Percentiles rank a stretch among this genome's conserved stretches.
phyloP scores from a whole-genome alignment of 306 rosid species.

The Sphenostylis stenocarpa region DNA sequence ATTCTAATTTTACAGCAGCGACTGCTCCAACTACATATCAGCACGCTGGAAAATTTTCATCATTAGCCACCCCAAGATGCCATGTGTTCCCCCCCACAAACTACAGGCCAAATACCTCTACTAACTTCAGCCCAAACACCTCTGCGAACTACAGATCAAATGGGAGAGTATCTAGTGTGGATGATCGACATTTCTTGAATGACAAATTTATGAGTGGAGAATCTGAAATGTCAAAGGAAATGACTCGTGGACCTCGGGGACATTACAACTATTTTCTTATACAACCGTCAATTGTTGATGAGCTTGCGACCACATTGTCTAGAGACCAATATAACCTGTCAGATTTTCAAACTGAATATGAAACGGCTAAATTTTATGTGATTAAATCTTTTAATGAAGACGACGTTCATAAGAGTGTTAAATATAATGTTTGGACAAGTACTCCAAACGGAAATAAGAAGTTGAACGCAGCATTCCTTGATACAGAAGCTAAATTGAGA shows the following conservation, averaged over 20 bases:
- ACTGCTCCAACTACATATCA: slow-evolving; percentile 45
- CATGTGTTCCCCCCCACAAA: slow-evolving; percentile 30
- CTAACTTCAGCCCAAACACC: slow-evolving; percentile 35
- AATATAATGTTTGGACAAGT: slow-evolving; percentile 88
- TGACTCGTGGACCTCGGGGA: slow-evolving; percentile 77
- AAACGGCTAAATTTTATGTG: slow-evolving; percentile 66
- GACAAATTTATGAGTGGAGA: slow-evolving; percentile 49
- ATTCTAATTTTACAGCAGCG: slow-evolving; percentile 45
- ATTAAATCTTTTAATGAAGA: slow-evolving; percentile 92
- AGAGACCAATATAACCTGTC: slow-evolving; percentile 63
- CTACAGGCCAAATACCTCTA: slow-evolving; percentile 31
- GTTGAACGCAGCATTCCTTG: slow-evolving; percentile 61
- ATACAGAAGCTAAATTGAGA: slow-evolving; percentile 52
- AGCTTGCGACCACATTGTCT: slow-evolving; percentile 30
- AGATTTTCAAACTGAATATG: slow-evolving; percentile 60
- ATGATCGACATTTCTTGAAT: slow-evolving; percentile 37
- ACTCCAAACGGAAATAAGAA: slow-evolving; percentile 76
- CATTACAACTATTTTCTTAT: slow-evolving; percentile 34
- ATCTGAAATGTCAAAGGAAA: slow-evolving; percentile 47
- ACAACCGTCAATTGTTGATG: slow-evolving; percentile 44
- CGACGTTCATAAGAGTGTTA: slow-evolving; percentile 73
- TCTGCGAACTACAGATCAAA: slow-evolving; percentile 32
- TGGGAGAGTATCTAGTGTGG: slow-evolving; percentile 46
- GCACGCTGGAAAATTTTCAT: slow-evolving; percentile 42
- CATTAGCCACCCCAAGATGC: slow-evolving; percentile 42